Evolutionary conservation across 805 yeast species (phyloP).

Genomic region (Barnettozyma californica): DNA sequence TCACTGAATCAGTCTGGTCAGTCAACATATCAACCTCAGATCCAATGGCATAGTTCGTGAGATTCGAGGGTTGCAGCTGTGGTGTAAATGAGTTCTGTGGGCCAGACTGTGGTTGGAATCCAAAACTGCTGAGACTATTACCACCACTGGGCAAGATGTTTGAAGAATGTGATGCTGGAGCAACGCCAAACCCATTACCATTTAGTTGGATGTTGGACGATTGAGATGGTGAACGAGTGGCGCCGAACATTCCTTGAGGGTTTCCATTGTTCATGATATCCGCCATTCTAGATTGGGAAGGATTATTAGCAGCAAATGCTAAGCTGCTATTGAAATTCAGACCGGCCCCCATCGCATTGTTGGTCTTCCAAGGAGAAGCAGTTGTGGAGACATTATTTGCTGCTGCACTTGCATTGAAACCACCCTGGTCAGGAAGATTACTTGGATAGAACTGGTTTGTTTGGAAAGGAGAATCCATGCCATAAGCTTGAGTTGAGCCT

Average conservation of each 20-base stretch:
- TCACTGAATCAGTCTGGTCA: background rate
- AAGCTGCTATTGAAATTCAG: background rate
- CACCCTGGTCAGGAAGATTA: background rate
- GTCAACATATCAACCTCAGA: constrained; percentile 8
- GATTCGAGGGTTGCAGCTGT: background rate
- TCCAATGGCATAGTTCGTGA: background rate
- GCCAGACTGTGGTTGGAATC: background rate
- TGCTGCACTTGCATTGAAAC: background rate
- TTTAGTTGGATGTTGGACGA: background rate
- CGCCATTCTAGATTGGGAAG: background rate
- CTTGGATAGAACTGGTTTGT: background rate
- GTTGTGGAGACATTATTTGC: background rate
- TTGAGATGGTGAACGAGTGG: background rate
- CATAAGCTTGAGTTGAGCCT: background rate
- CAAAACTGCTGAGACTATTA: background rate
- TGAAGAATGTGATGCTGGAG: constrained; percentile 1
- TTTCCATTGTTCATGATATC: background rate
- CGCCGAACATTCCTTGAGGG: background rate
- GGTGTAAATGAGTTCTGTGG: constrained; percentile 1
- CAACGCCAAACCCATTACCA: background rate
- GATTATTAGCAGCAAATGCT: background rate
- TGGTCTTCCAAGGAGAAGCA: constrained; percentile 6
- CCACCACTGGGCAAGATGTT: background rate
- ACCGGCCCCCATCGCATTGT: background rate
- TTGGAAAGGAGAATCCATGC: background rate